Conservation (phyloP, 805 yeast genomes). For the Hagleromyces aurorensis region DNA sequence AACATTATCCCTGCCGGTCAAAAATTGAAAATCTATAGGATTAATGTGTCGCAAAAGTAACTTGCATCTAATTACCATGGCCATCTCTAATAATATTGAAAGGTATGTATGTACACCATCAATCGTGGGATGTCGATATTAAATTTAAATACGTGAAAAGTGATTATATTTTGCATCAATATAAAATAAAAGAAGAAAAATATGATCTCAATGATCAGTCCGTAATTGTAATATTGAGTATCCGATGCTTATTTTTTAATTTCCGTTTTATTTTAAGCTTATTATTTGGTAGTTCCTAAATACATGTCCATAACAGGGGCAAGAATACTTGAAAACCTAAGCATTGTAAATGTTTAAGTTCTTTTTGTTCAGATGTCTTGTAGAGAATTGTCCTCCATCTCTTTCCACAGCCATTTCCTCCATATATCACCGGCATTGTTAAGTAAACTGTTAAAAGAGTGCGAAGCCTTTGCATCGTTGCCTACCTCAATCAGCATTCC, state of each 20-base stretch:
- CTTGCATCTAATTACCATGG: background rate
- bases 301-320: no score
- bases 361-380: background rate
- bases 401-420: constrained; percentile 73
- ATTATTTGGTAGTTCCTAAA: no score
- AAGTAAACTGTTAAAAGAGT: constrained; percentile 66
- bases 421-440: constrained; percentile 80
- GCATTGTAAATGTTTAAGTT: background rate
- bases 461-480: constrained; percentile 37
- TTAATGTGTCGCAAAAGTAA: no score
- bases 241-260: no score
- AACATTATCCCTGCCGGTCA: constrained; percentile 18
- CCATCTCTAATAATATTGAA: no score
- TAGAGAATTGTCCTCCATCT: constrained; percentile 38
- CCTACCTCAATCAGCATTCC: constrained; percentile 30
- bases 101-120: no score
- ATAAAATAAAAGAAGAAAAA: constrained; percentile 3
- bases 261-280: no score
- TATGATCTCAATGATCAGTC: constrained; percentile 1
- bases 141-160: no score
- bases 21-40: constrained; percentile 1
- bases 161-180: no score
- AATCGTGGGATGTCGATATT: no score
- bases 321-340: background rate
- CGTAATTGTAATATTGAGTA: no score